phyloP scores from a whole-genome alignment of 2,329 filamentous ascomycete genomes.

The Botryosphaeria dothidea region DNA sequence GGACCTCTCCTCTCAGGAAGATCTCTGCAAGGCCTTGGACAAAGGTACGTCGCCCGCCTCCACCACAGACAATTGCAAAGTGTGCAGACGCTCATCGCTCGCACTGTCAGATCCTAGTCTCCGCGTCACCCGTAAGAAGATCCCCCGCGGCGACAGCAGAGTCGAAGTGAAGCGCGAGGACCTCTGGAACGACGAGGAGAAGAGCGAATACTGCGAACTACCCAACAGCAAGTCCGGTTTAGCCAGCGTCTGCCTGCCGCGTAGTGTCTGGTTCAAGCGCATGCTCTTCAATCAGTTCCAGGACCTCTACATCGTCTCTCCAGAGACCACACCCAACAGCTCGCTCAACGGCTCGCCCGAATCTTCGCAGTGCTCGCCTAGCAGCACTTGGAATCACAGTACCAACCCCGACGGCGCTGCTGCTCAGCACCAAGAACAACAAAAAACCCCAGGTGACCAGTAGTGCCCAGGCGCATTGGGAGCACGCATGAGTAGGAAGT shows the following conservation, averaged over 20 bases:
- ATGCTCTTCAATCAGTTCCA: conserved; percentile 48
- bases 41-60: conserved; percentile 30
- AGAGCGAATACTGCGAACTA: conserved; percentile 21
- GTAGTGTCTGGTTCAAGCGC: conserved; percentile 47
- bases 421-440: neutral
- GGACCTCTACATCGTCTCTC: conserved; percentile 52
- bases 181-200: conserved; percentile 42
- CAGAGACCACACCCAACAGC: conserved; percentile 37
- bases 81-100: conserved; percentile 18
- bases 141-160: conserved; percentile 48
- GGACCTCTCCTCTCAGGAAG: conserved; percentile 45
- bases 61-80: neutral
- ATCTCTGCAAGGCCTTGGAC: conserved; percentile 43
- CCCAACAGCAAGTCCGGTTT: conserved; percentile 49
- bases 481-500: neutral
- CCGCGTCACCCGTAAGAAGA: conserved; percentile 48
- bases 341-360: conserved; percentile 42
- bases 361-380: conserved; percentile 38
- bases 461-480: neutral
- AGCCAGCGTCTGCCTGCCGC: conserved; percentile 49
- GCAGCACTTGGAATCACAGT: conserved; percentile 18
- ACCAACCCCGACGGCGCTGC: neutral
- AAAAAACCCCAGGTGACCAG: neutral
- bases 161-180: conserved; percentile 50
- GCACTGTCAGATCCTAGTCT: conserved; percentile 41